Evolutionary conservation across 441 rosid species (phyloP).

Genomic region (California macrophylla): DNA sequence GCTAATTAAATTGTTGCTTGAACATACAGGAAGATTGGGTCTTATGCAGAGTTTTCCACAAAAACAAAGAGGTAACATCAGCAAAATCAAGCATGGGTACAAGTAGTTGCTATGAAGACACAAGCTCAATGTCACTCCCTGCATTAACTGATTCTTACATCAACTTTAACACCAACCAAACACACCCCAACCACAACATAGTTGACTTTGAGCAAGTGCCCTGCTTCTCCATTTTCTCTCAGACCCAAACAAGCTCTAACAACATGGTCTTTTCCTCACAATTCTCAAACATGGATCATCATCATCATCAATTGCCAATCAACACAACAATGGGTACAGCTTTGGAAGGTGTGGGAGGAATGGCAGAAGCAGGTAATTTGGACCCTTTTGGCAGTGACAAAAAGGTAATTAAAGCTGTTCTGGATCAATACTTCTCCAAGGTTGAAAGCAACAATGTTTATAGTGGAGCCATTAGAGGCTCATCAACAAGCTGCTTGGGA

Average conservation of each 20-base stretch:
- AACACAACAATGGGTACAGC: background rate
- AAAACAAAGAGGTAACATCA: slow-evolving; percentile 26
- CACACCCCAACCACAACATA: slow-evolving; percentile 15
- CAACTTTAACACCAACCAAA: slow-evolving; percentile 27
- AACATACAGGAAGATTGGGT: slow-evolving; percentile 57
- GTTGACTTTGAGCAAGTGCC: slow-evolving; percentile 40
- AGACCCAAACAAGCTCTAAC: slow-evolving; percentile 17
- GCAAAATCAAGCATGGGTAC: slow-evolving; percentile 27
- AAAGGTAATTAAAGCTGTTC: slow-evolving; percentile 30
- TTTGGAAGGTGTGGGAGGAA: slow-evolving; percentile 10
- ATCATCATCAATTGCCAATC: background rate
- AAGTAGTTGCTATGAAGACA: slow-evolving; percentile 20
- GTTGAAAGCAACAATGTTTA: slow-evolving; percentile 20
- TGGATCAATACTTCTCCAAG: slow-evolving; percentile 29
- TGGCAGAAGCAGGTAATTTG: slow-evolving; percentile 5
- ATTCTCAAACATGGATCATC: slow-evolving; percentile 18
- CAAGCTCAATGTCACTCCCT: slow-evolving; percentile 38
- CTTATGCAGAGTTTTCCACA: slow-evolving; percentile 41
- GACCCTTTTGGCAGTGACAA: slow-evolving; percentile 31
- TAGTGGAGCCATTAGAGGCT: slow-evolving; percentile 17
- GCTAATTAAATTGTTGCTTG: background rate
- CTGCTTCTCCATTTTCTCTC: slow-evolving; percentile 58
- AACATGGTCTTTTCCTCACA: background rate
- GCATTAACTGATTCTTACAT: slow-evolving; percentile 44
- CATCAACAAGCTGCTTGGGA: slow-evolving; percentile 26